Evolutionary conservation across 2,329 filamentous ascomycete genomes (phyloP), one percentile per base, ranked within the genome.

Genomic region (Pseudogymnoascus sp.): DNA sequence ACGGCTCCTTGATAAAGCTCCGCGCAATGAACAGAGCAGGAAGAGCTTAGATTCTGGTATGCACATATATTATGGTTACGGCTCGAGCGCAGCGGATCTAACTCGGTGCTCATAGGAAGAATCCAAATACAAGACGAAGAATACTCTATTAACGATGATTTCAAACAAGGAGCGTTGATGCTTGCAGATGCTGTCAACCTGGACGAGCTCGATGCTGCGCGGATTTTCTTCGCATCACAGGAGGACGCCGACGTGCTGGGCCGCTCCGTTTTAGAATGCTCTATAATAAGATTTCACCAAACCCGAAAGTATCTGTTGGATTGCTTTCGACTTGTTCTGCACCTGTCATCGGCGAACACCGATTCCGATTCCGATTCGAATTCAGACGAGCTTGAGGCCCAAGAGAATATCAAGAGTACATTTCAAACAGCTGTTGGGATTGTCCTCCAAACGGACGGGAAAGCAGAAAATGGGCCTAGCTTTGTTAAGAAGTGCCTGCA

Each of bases 181-280:
- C 80, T 99, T 37, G 89, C 93, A 61, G 92, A 97, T 73, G 90
- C 91, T 67, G 80, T 97, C 64, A 87, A 96, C 69, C 80, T 99
- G 60, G 92, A 99, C 75, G 95, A 99, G 74, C 73, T 96, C 62
- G 84, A 94, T 68, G 88, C 93, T 15, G 89, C 91, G 8, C 81
- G 83, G 66, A 82, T 94, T 58, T 84, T 96, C 62, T 77, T 95
- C 59, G 85, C 87, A 61, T 86, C 89, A 15, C 83, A 90, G 71
- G 81, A 85, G 37, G 87, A 92, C 67, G 80, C 85, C 13, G 79
- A 83, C 47, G 78, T 83, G 13, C 79, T 92, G 4, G 90, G 90
- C 64, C 84, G 90, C 24, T 81, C 90, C 2, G 80, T 90, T 63
- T 80, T 91, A 61, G 86, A 92, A 72, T 88, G 88, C 67, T 89